Base-by-base conservation (phyloP, 371 early-diverging fungal genomes). In the Apophysomyces ossiformis region DNA sequence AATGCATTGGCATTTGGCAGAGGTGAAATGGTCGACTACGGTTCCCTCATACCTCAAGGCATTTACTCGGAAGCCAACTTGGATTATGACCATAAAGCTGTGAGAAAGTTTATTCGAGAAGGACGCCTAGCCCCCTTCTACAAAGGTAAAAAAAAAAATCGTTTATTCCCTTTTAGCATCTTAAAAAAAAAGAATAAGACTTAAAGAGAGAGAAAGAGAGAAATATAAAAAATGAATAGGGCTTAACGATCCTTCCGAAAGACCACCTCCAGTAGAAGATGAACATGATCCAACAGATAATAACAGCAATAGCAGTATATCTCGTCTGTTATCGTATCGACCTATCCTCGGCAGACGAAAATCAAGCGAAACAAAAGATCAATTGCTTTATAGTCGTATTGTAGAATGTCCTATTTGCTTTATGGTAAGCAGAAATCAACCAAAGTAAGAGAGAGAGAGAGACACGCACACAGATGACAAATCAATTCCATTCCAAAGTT, bases 391-490 rank as follows among this genome's bases (percentile, higher is more conserved):
- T 63, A 73, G 72, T 37, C 78, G 79, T 18, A 83, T 87, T 37
- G 68, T 92, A 57, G 96, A 96, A 72, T 95, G 96, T 65, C 96
- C 96, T 1, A 95, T 96, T 60, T 96, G 96, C 64, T 95, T 96
- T 68, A 74, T 96, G 86, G 91, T 92, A 83, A 75, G 77, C 61
- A 36, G 11, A 45, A 26, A 26, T 1, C 32, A 26, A 26, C 32
- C 32, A 26, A 26, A 26, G 32, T 26, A 26, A 21, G 1, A 0
- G 21, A 21, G 21, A 26, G 32, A 26, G 32, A 26, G 32, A 26
- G 32, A 26, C 1, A 26, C n/a, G n/a, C n/a, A n/a, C n/a, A n/a
- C n/a, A 26, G 32, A 26, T 26, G 32, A 26, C 32, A 26, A 26
- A 26, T 26, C 32, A 26, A 26, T 2, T 2, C 32, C 32, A 26